Conservation (phyloP, 208 protist genomes). For the Trypanosoma grayi region DNA sequence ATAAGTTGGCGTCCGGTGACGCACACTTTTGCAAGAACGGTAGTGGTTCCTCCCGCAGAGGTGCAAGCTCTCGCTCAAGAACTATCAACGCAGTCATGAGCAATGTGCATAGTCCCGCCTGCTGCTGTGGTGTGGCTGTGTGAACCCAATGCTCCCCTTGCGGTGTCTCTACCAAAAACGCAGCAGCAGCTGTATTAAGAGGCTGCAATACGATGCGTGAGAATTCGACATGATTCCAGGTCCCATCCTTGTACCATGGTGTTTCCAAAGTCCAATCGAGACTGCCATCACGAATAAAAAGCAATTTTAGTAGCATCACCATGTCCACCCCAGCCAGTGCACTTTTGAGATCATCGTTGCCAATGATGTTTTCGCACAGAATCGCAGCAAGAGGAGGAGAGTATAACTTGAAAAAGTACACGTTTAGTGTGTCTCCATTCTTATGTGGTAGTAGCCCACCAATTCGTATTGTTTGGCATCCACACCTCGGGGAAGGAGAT, state of each 20-base stretch:
- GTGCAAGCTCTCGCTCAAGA: constrained; percentile 42
- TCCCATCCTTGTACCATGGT: constrained; percentile 18
- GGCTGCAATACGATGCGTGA: constrained; percentile 8
- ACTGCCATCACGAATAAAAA: constrained; percentile 11
- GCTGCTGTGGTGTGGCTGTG: not conserved
- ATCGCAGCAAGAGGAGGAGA: not conserved
- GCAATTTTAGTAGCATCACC: constrained; percentile 2
- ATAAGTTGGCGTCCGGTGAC: constrained; percentile 55
- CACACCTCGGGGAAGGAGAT: not conserved
- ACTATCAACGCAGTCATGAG: constrained; percentile 32
- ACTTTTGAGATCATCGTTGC: constrained; percentile 3
- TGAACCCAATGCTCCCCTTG: not conserved
- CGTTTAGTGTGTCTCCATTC: constrained; percentile 17
- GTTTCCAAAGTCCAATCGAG: constrained; percentile 2
- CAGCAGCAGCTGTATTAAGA: not conserved
- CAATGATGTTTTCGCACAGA: constrained; percentile 14
- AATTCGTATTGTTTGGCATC: not conserved
- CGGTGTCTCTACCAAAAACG: not conserved
- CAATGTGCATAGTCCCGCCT: constrained; percentile 18
- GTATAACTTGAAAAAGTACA: constrained; percentile 16
- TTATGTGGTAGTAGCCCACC: constrained; percentile 6
- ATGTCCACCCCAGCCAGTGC: constrained; percentile 18
- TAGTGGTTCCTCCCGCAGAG: constrained; percentile 41
- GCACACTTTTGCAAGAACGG: constrained; percentile 47
- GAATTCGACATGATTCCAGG: constrained; percentile 19